Base-by-base conservation (phyloP, 345 rosid species). In the Durio zibethinus region DNA sequence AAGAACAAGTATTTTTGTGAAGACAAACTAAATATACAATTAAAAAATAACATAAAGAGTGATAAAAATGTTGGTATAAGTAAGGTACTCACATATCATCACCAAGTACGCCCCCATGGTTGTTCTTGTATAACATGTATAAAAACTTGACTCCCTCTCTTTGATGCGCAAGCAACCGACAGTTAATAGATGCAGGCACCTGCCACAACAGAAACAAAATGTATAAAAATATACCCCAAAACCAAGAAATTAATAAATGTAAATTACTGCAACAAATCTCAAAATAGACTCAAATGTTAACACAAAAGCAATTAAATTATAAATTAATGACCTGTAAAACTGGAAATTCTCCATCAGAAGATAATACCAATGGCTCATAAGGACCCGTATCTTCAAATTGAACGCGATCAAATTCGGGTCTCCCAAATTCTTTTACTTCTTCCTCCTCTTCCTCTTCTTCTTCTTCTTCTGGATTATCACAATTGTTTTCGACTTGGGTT, bases 81-180 rank as follows among this genome's bases (percentile, higher is more conserved):
- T 20, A 78, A 62, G 15, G 36, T 71, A 86, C 94, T 84, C 84
- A 95, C 99, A 95, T 95, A 85, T 95, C 99, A 86, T 95, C 98
- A 54, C 99, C 99, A 74, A 93, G 97, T 81, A 93, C 81, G 36
- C 98, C 99, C 5, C 99, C 99, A 84, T 92, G 93, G 77, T 93
- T 92, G 81, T 85, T 86, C 85, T 64, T 85, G 77, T 90, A 92
- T 43, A 95, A 82, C 80, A 81, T 86, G 74, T 86, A 90, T 62
- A 95, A 80, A 82, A 95, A 95, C 77, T 83, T 88, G 11, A 95
- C 91, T 57, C 99, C 98, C 36, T 80, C 91, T 76, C 92, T 89
- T 74, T 95, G 99, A 87, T 95, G 93, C 78, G 92, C 96, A 57
- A 94, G 97, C 90, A 93, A 81, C 81, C 98, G 86, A 80, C 91